Evolutionary conservation across 495 filamentous ascomycete species (phyloP), one percentile per base, ranked within the genome.

Genomic region (Penicillium riverlandense): DNA sequence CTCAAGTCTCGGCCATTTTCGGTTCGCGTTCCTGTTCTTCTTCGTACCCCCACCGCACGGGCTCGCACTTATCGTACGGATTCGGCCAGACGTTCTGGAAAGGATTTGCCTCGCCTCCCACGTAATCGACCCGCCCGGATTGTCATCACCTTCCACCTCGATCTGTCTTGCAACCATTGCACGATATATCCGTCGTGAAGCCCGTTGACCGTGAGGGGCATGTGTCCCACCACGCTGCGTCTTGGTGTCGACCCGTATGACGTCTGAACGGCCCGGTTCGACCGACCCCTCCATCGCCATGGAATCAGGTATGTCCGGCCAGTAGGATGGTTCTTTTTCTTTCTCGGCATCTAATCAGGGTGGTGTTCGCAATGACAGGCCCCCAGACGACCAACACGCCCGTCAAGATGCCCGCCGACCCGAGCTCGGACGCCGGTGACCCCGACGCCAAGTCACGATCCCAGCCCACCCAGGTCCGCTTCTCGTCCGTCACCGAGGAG

Each of bases 401-500:
- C 44, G 55, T 45, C 55, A 58, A 58, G 53, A 59, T 57, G 46
- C 33, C 54, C 38, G 22, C 22, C 22, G 58, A 37, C 43, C 60
- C 57, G 49, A 46, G 43, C 27, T 32, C 45, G 48, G 55, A 59
- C 35, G 44, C 57, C 35, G 44, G 43, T 52, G 63, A 63, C 41
- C 41, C 55, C 41, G 61, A 68, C 28, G 49, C 59, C 54, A 65
- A 62, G 52, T 55, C 52, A 32, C 65, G 53, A 54, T 50, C 59
- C 22, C 66, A 59, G 39, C 56, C 56, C 40, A 52, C 50, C 64
- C 77, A 63, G 62, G 90, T 96, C 42, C 85, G 88, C 47, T 95
- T 96, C 65, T 86, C 84, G 35, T 84, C 85, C 11, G 73, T 84
- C 48, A 80, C 84, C 46, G 75, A 86, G 64, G 88, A 92, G 63